These are phyloP conservation scores for Termitomyces sp. DNA, from an alignment of 768 basidiomycete genomes.

Conservation along the genomic window DNA sequence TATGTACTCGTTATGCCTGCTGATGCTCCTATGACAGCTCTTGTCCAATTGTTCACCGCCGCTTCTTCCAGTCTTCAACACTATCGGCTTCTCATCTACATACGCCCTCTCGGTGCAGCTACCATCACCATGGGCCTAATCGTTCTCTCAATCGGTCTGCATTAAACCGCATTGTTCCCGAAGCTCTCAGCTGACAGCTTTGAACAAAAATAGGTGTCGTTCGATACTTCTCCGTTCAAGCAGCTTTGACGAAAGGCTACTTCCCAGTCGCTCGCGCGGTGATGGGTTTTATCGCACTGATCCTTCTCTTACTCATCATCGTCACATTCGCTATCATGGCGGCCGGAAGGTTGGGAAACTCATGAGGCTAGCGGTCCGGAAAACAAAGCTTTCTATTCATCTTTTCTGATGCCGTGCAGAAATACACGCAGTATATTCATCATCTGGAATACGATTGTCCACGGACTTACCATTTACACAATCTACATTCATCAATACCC, in stretches of 20 bases:
- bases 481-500: not conserved
- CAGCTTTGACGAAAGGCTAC: conserved; percentile 16
- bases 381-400: not conserved
- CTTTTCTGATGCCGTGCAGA: not conserved
- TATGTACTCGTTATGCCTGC: not conserved
- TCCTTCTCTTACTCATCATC: conserved; percentile 12
- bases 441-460: not conserved
- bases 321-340: conserved; percentile 16
- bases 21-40: conserved; percentile 5
- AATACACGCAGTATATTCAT: no score
- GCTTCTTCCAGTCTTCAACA: conserved; percentile 12
- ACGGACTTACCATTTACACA: not conserved
- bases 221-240: conserved; percentile 18
- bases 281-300: conserved; percentile 11
- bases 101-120: conserved; percentile 16
- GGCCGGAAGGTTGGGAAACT: conserved; percentile 12
- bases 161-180: not conserved
- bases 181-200: not conserved
- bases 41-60: conserved; percentile 18
- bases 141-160: conserved; percentile 16
- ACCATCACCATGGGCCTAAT: conserved; percentile 16
- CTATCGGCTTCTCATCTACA: conserved; percentile 16
- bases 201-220: conserved; percentile 8
- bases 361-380: not conserved
- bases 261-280: conserved; percentile 16